Conservation (phyloP, 768 basidiomycete species). For the Paxillus ammoniavirescens region DNA sequence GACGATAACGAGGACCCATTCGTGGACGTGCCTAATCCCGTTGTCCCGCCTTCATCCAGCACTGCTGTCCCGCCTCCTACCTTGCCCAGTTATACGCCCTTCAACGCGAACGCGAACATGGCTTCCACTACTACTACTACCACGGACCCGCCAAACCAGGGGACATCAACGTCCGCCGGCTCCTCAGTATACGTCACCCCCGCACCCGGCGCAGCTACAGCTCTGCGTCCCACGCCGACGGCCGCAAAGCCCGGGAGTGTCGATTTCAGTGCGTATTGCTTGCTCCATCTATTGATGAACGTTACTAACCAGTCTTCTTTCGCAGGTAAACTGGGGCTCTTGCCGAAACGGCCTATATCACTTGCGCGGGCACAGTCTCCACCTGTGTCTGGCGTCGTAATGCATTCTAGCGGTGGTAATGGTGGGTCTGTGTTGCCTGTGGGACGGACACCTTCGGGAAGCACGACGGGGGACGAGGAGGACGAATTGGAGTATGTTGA, state of each 20-base stretch:
- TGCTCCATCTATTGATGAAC: not conserved
- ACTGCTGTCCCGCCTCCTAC: not conserved
- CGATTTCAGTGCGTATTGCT: conserved; percentile 30
- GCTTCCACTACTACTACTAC: not conserved
- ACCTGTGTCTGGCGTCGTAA: conserved; percentile 14
- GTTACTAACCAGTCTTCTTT: not conserved
- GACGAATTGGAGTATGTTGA: conserved; percentile 72
- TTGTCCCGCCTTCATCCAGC: not conserved
- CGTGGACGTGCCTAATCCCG: not conserved
- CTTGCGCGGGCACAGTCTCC: conserved; percentile 36
- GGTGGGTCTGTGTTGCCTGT: conserved; percentile 3
- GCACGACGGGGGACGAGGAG: conserved; percentile 36
- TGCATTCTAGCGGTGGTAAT: not conserved
- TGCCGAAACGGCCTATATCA: conserved; percentile 75
- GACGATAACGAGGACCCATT: conserved; percentile 14
- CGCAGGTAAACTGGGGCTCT: conserved; percentile 63
- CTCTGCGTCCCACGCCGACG: no score
- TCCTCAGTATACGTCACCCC: conserved; percentile 1
- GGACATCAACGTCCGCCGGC: not conserved
- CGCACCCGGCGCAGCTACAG: not conserved
- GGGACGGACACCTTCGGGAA: conserved; percentile 10
- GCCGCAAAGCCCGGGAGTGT: conserved; percentile 20
- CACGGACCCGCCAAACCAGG: not conserved
- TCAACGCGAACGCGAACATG: conserved; percentile 1
- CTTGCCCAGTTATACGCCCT: not conserved